These are phyloP conservation scores for Chernovozyma aurita DNA, from an alignment of 1,139 yeast genomes.

Conservation along the genomic window DNA sequence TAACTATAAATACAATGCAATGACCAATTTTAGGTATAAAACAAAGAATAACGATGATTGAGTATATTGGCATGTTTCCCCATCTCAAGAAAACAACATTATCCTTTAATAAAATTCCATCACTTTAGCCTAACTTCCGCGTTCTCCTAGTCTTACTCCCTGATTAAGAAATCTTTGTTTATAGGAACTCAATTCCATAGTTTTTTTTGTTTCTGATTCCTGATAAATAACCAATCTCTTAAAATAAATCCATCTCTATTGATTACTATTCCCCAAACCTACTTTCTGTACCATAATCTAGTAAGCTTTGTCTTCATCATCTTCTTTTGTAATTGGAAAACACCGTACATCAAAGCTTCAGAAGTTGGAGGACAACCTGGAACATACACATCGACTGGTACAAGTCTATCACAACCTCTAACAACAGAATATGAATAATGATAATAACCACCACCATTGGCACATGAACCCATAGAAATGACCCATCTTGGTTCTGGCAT, in stretches of 20 bases:
- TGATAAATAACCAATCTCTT: too few species aligned
- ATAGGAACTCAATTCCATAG: too few species aligned
- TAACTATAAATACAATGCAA: conserved; percentile 7
- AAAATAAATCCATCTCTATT: too few species aligned
- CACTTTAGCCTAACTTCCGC: too few species aligned
- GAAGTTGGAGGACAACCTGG: conserved; percentile 95
- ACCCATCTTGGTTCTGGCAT: conserved; percentile 94
- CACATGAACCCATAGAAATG: conserved; percentile 92
- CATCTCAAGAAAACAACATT: too few species aligned
- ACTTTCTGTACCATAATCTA: conserved; percentile 82
- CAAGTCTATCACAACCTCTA: conserved; percentile 84
- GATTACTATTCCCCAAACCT: too few species aligned
- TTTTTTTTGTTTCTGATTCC: neutral
- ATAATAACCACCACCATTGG: conserved; percentile 92
- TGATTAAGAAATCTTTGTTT: too few species aligned
- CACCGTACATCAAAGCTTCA: conserved; percentile 89
- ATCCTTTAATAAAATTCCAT: too few species aligned
- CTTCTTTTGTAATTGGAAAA: conserved; percentile 84
- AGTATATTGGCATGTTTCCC: too few species aligned
- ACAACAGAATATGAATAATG: conserved; percentile 88
- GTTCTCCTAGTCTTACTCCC: too few species aligned
- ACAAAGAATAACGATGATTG: too few species aligned
- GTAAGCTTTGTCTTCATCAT: conserved; percentile 79
- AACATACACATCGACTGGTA: conserved; percentile 87
- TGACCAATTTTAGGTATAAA: too few species aligned